Evolutionary conservation across 345 rosid genomes (phyloP).

Genomic region (Eucalyptus polyanthemos): DNA sequence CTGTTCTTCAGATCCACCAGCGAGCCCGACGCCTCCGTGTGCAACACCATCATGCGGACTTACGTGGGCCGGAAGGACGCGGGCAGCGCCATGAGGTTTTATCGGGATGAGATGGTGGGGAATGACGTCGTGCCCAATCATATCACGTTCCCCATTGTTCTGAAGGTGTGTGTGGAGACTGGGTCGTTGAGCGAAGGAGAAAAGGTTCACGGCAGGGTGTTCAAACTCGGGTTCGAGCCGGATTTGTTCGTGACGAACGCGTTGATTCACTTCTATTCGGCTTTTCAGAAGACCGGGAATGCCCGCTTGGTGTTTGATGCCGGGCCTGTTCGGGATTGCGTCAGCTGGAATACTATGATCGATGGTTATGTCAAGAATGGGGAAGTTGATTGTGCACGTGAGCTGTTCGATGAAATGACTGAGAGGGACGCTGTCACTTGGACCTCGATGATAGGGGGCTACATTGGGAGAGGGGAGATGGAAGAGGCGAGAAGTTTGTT

Average conservation of each 20-base stretch:
- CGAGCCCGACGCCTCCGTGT: slow-evolving; percentile 48
- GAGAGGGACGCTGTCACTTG: slow-evolving; percentile 13
- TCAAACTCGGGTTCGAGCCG: slow-evolving; percentile 12
- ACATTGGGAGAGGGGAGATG: slow-evolving; percentile 5
- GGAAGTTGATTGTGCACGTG: slow-evolving; percentile 18
- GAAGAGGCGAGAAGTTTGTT: slow-evolving; percentile 10
- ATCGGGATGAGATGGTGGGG: slow-evolving; percentile 38
- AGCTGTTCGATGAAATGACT: slow-evolving; percentile 26
- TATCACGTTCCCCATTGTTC: slow-evolving; percentile 46
- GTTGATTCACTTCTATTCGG: slow-evolving; percentile 6
- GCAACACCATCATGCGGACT: slow-evolving; percentile 49
- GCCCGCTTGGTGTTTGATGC: slow-evolving; percentile 14
- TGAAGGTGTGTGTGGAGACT: slow-evolving; percentile 30
- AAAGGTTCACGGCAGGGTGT: slow-evolving; percentile 6
- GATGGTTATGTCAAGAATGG: slow-evolving; percentile 12
- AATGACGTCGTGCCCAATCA: slow-evolving; percentile 31
- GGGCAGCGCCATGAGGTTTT: slow-evolving; percentile 32
- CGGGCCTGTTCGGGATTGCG: slow-evolving; percentile 6
- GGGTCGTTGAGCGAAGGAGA: slow-evolving; percentile 14
- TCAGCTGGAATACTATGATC: slow-evolving; percentile 22
- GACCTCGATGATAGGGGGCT: slow-evolving; percentile 3
- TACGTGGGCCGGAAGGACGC: slow-evolving; percentile 25
- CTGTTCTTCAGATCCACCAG: slow-evolving; percentile 17
- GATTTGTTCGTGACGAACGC: slow-evolving; percentile 18
- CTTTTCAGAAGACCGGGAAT: slow-evolving; percentile 1